Base-by-base conservation (phyloP, 306 rosid species). In the Fagus sylvatica region DNA sequence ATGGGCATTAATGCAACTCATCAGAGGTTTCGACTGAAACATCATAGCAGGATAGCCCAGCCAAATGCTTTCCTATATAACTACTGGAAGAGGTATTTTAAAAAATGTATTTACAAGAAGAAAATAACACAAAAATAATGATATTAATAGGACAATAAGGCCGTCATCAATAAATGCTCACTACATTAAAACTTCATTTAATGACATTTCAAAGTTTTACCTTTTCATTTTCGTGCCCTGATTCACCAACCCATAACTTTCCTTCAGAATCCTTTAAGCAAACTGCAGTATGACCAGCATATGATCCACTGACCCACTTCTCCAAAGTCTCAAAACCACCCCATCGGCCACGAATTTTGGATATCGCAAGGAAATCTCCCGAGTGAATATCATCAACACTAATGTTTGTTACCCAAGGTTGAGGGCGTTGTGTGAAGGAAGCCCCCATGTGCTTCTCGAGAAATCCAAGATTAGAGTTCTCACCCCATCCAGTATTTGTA, bases 341-440 rank as follows among this genome's bases (percentile, higher is more conserved):
- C 99, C 99, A 96, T 11, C 96, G 87, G 32, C 99, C 98, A 48
- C 98, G 98, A 64, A 96, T 90, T 89, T 96, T 96, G 11, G 99
- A 96, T 85, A 96, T 72, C 5, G 94, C 99, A 36, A 96, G 93
- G 89, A 96, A 96, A 78, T 96, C 98, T 75, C 99, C 99, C 33
- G 98, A 93, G 74, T 96, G 98, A 83, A 96, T 90, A 77, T 87
- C 96, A 82, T 88, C 94, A 49, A 74, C 80, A 49, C 80, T 90
- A 57, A 91, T 82, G 83, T 85, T 89, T 53, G 99, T 90, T 59
- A 86, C 89, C 96, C 96, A 96, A 1, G 99, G 99, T 77, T 87
- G 82, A 76, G 91, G 93, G 32, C 98, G 98, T 72, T 59, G 83
- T 46, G 36, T 80, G 67, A 96, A 93, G 70, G 96, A 71, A 75